Percentiles rank a stretch among this genome's conserved stretches.
phyloP scores from a whole-genome alignment of 2,329 filamentous ascomycete species.

The Colletotrichum navitas region DNA sequence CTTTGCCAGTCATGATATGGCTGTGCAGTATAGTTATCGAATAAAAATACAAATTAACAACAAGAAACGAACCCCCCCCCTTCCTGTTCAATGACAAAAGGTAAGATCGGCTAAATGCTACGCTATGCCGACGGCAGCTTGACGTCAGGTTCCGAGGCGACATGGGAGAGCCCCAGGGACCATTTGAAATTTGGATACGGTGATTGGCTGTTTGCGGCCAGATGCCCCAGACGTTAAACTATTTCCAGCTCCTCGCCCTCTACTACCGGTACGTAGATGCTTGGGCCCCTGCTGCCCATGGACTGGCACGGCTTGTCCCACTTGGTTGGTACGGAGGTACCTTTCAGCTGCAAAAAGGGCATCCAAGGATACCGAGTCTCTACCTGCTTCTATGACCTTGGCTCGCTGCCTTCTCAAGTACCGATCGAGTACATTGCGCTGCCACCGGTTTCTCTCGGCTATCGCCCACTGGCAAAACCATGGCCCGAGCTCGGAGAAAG shows the following conservation, averaged over 20 bases:
- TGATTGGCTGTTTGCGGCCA: slow-evolving; percentile 26
- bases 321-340: slow-evolving; percentile 32
- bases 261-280: too few relatives aligned
- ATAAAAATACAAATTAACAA: background rate
- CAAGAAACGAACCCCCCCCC: background rate
- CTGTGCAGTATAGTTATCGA: background rate
- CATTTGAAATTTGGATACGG: slow-evolving; percentile 34
- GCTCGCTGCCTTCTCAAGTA: slow-evolving; percentile 1
- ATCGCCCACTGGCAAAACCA: slow-evolving; percentile 36
- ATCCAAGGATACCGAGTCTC: slow-evolving; percentile 7
- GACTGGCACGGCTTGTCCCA: slow-evolving; percentile 28
- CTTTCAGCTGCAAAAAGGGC: slow-evolving; percentile 38
- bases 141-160: slow-evolving; percentile 32
- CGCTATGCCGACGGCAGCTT: slow-evolving; percentile 22
- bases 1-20: background rate
- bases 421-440: slow-evolving; percentile 9
- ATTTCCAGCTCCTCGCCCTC: background rate
- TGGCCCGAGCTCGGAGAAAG: slow-evolving; percentile 31
- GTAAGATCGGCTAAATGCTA: slow-evolving; percentile 21
- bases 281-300: background rate
- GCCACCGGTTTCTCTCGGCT: slow-evolving; percentile 43
- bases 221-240: slow-evolving; percentile 15
- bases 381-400: background rate
- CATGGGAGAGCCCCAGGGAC: slow-evolving; percentile 20
- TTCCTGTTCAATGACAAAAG: slow-evolving; percentile 1